Conservation (phyloP, 805 yeast genomes). For the Clavispora vitiphila region DNA sequence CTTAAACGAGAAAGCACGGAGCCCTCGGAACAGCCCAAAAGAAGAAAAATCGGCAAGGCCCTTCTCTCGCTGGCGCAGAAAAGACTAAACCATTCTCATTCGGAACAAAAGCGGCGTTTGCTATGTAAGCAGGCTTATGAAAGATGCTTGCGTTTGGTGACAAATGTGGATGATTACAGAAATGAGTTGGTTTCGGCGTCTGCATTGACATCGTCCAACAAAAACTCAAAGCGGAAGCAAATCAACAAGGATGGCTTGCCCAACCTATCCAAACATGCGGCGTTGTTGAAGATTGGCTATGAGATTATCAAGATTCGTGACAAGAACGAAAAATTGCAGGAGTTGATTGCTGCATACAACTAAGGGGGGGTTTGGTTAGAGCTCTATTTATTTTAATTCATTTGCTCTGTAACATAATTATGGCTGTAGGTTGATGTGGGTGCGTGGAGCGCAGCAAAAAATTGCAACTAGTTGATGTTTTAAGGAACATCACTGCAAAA, state of each 20-base stretch:
- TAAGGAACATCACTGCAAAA: too few species aligned
- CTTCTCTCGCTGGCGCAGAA: constrained; percentile 36
- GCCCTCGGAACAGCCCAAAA: constrained; percentile 14
- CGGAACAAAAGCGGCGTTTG: constrained; percentile 41
- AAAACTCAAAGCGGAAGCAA: constrained; percentile 33
- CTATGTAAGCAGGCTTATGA: constrained; percentile 42
- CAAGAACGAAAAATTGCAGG: constrained; percentile 29
- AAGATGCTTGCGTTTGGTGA: constrained; percentile 35
- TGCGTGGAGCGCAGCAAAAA: too few species aligned
- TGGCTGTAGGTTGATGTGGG: too few species aligned
- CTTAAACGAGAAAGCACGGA: constrained; percentile 1
- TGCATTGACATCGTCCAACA: constrained; percentile 12
- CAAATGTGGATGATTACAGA: constrained; percentile 35
- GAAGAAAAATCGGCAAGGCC: constrained; percentile 33
- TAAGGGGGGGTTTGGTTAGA: neutral
- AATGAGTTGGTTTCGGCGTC: constrained; percentile 24
- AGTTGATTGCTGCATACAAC: constrained; percentile 13
- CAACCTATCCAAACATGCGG: constrained; percentile 39
- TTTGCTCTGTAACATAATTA: neutral
- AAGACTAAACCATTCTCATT: constrained; percentile 36
- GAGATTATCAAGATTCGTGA: constrained; percentile 32
- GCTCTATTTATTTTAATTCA: neutral
- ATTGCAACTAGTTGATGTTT: too few species aligned
- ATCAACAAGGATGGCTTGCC: constrained; percentile 42
- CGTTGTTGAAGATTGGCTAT: constrained; percentile 34